Evolutionary conservation across 768 basidiomycete species (phyloP).

Genomic region (Trametes meyenii): DNA sequence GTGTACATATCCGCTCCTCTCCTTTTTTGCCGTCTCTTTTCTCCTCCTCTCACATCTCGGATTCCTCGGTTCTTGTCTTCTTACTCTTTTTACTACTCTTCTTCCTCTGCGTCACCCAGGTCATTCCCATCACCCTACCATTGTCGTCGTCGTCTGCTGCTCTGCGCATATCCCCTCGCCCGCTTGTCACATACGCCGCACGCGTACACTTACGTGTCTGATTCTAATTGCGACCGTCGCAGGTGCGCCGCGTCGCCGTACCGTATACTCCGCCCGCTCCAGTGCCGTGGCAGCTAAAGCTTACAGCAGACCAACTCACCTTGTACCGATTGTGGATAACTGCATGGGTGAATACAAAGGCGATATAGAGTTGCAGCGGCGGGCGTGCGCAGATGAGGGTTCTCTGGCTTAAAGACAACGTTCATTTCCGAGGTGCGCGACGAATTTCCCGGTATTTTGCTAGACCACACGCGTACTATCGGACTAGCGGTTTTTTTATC

Average conservation of each 20-base stretch:
- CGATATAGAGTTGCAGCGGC: conserved; percentile 8
- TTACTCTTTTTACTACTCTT: neutral
- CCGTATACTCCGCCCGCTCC: conserved; percentile 13
- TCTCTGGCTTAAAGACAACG: neutral
- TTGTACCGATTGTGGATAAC: conserved; percentile 18
- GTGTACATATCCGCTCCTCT: conserved; percentile 16
- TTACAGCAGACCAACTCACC: conserved; percentile 13
- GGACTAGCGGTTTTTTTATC: too few species aligned
- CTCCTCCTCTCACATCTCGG: conserved; percentile 5
- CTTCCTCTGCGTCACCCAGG: conserved; percentile 10
- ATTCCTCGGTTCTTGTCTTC: neutral
- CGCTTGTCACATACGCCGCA: conserved; percentile 1
- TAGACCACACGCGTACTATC: too few species aligned
- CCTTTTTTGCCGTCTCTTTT: neutral
- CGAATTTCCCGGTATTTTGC: neutral
- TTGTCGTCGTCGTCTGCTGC: conserved; percentile 7
- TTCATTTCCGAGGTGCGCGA: conserved; percentile 10
- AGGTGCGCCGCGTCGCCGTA: conserved; percentile 14
- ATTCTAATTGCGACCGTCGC: conserved; percentile 23
- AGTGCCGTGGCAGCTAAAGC: neutral
- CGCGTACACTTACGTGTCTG: conserved; percentile 14
- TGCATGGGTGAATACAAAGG: conserved; percentile 19
- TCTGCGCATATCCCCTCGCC: conserved; percentile 4
- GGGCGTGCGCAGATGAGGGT: neutral
- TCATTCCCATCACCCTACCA: conserved; percentile 8